phyloP scores from a whole-genome alignment of 2,329 filamentous ascomycete species.

The Cercospora nicotianae region DNA sequence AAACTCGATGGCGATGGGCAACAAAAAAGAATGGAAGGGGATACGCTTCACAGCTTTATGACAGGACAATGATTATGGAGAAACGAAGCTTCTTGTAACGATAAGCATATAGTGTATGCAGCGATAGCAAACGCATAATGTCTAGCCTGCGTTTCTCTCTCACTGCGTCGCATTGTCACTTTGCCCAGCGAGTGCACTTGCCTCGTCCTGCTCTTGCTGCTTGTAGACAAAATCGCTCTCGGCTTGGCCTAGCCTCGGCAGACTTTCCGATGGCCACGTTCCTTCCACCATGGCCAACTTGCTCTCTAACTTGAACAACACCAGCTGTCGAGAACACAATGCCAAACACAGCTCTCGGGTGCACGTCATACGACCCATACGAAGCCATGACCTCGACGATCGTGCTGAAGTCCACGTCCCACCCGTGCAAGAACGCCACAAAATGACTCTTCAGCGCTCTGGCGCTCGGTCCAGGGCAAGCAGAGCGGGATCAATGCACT shows the following conservation, averaged over 20 bases:
- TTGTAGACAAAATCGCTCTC: background rate
- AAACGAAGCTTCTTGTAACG: background rate
- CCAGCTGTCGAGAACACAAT: background rate
- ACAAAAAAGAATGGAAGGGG: background rate
- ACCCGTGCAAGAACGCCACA: background rate
- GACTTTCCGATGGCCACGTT: background rate
- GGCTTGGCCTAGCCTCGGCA: background rate
- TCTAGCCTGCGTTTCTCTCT: background rate
- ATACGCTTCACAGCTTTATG: conserved; percentile 1
- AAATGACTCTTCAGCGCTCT: background rate
- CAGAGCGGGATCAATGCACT: background rate
- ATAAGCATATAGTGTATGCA: background rate
- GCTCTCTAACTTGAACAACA: background rate
- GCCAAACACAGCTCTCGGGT: background rate
- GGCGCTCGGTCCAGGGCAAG: background rate
- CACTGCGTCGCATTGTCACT: background rate
- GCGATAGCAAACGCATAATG: background rate
- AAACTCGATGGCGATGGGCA: background rate
- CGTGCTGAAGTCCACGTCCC: background rate
- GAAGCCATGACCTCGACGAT: background rate
- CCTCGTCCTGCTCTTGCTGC: background rate
- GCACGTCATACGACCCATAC: background rate
- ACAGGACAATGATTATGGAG: background rate
- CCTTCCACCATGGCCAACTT: background rate
- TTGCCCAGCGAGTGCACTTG: background rate